Evolutionary conservation across 2,329 filamentous ascomycete genomes (phyloP), one percentile per base, ranked within the genome.

Genomic region (Allantophomopsis cytisporea): DNA sequence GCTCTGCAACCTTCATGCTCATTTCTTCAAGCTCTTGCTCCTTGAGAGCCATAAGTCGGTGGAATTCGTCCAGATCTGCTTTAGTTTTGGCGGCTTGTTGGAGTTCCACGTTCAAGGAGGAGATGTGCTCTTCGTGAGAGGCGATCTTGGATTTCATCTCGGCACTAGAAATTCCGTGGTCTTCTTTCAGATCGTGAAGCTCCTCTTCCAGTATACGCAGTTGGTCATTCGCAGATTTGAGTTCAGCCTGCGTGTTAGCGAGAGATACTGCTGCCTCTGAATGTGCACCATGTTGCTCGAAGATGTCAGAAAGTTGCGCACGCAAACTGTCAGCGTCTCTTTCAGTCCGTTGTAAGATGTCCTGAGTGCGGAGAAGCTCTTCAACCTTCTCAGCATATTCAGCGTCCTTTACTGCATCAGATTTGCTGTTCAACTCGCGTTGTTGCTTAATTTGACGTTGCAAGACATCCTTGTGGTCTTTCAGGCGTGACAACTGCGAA

Each of bases 371-470:
- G 30, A 73, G 65, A 6, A 83, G 54, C 47, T 80, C 70, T 13
- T 71, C 67, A 39, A 68, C 63, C 49, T 73, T 76, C 36, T 65
- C 57, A 17, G 69, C 64, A n/a, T 83, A 57, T 45, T 82, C 73
- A 32, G 70, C 69, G 49, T 82, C 79, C 52, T 79, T 76, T 44
- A 79, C 71, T 15, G 73, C 68, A 47, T 94, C 86, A 1, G 85
- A 87, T 54, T 88, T 88, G 63, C 71, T 87, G 61, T 94, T 94
- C 41, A 95, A 71, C 54, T 94, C 86, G 42, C 88, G 82, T 60
- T 96, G 89, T 56, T 96, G 88, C 62, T 94, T 89, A 52, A 95
- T 89, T 57, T 96, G 88, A 34, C 87, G 77, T 52, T 89, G 82
- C 7, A 96, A 69, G 16, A 94, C 88, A 37, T 77, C 76, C 56